Evolutionary conservation across 2,329 filamentous ascomycete genomes (phyloP), one percentile per base, ranked within the genome.

Genomic region (Fusarium oligoseptatum): DNA sequence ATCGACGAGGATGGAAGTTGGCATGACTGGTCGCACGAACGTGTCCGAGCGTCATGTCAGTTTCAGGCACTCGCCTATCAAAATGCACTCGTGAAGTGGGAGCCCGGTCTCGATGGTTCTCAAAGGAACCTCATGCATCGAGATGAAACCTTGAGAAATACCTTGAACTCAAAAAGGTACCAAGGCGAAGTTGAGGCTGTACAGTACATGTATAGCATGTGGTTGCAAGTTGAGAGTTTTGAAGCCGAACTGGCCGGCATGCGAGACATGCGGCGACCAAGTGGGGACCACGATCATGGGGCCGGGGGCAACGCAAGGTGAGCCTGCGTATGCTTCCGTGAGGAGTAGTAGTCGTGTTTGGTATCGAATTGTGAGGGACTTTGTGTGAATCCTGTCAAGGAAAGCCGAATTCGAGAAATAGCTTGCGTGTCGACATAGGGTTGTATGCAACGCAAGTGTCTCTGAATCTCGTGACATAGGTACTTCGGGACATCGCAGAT

Each of bases 231-330:
- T 62, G 60, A 62, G 20, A 50, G 60, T 62, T 62, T 20, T 15
- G 60, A 62, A 50, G 60, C 60, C 41, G 60, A 50, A 50, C 60
- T 50, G 60, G 39, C n/a, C 37, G 29, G 20, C 55, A 39, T 50
- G 60, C 50, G 41, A 43, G 32, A 66, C 48, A 63, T 69, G 66
- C 66, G 57, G 37, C 34, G 43, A 22, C 24, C 62, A 60, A 63
- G 61, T 50, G 68, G 62, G 58, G 58, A 66, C 71, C 67, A 70
- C 64, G 60, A 68, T 63, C 64, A 66, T 61, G 39, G 64, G 67
- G 41, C 64, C 34, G 62, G 67, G 64, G 67, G 60, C 20, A 29
- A 37, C 36, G 36, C 62, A 63, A 36, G 27, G 58, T 61, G 57
- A 20, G 37, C 29, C 41, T 29, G 24, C 27, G 61, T 24, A 24